Evolutionary conservation across 176 grass and related monocot species (phyloP).

Genomic region (Calamus simplicifolius): DNA sequence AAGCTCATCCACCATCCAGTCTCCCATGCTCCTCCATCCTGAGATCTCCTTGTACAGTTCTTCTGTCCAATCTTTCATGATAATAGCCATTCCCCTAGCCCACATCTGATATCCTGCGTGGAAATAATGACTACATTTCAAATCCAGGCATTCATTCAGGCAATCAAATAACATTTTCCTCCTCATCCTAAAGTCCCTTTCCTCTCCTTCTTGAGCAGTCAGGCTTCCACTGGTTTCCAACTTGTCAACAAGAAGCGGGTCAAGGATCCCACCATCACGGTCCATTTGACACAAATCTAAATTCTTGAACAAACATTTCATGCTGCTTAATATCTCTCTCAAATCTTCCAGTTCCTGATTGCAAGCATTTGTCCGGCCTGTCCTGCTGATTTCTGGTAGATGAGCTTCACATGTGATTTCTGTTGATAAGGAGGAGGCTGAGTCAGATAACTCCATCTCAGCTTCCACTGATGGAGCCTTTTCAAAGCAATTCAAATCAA

Average conservation of each 20-base stretch:
- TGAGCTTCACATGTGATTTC: conserved; percentile 29
- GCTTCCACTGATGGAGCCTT: conserved; percentile 39
- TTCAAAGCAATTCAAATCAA: conserved; percentile 31
- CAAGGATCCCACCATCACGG: conserved; percentile 27
- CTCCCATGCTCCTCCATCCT: conserved; percentile 50
- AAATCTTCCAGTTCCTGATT: conserved; percentile 56
- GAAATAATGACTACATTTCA: conserved; percentile 65
- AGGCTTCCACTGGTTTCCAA: conserved; percentile 29
- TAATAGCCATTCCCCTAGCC: conserved; percentile 49
- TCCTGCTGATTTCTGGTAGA: conserved; percentile 48
- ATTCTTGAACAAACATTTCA: conserved; percentile 10
- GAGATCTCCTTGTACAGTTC: conserved; percentile 73
- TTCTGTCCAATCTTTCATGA: conserved; percentile 39
- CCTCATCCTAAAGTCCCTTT: conserved; percentile 34
- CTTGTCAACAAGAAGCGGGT: conserved; percentile 42
- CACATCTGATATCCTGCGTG: conserved; percentile 53
- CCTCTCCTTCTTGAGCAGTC: conserved; percentile 24
- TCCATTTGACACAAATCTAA: conserved; percentile 27
- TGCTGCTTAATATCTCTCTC: conserved; percentile 44
- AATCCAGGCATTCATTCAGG: conserved; percentile 48
- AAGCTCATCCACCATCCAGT: conserved; percentile 83
- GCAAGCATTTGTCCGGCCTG: conserved; percentile 26
- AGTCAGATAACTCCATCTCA: conserved; percentile 47
- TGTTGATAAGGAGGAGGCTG: conserved; percentile 45
- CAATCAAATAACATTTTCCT: conserved; percentile 69